Base-by-base conservation (phyloP, 768 basidiomycete genomes). In the Coprinopsis cinerea region DNA sequence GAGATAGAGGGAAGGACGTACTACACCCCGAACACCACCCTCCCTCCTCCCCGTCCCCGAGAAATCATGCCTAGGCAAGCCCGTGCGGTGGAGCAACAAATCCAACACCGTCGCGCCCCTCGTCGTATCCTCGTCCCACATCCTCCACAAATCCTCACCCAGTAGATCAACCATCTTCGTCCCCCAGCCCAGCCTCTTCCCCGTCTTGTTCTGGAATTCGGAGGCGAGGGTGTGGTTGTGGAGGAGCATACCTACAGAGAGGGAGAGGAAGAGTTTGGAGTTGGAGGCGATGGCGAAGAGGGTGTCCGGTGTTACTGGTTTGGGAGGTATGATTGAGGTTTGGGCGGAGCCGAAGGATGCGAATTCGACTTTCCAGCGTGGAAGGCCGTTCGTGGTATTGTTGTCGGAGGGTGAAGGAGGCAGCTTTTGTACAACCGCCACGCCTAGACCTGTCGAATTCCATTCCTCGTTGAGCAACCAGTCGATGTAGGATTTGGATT, bases 251-350 rank as follows among this genome's bases (percentile, higher is more conserved):
- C 74, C 73, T 0, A 68, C 64, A 0, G 70, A 67, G 18, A 68
- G 49, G 1, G 72, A 59, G 2, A 70, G 58, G 47, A 74, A 73
- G 1, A 73, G 60, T 54, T 74, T 73, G 64, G 65, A 68, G 57
- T 73, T 71, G 0, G 71, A 73, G 17, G 72, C 73, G 48, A 75
- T 72, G 3, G 69, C 70, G 47, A 73, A 74, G 3, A 75, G 47
- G 1, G 74, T 70, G 50, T 74, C 71, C 0, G 71, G 70, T 1
- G 69, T 72, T 1, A 74, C 61, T 5, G 67, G 69, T 5, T 13
- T 35, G 25, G 0, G 65, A 51, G 1, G 65, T 67, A 26, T 67
- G 63, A 15, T 27, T 22, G 0, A 53, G 64, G 4, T 63, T 20
- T 20, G 55, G 9, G 70, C 71, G 14, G 59, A 51, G 2, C 74